These are phyloP conservation scores for Suillus luteus DNA, from an alignment of 768 basidiomycete genomes.

Conservation along the genomic window DNA sequence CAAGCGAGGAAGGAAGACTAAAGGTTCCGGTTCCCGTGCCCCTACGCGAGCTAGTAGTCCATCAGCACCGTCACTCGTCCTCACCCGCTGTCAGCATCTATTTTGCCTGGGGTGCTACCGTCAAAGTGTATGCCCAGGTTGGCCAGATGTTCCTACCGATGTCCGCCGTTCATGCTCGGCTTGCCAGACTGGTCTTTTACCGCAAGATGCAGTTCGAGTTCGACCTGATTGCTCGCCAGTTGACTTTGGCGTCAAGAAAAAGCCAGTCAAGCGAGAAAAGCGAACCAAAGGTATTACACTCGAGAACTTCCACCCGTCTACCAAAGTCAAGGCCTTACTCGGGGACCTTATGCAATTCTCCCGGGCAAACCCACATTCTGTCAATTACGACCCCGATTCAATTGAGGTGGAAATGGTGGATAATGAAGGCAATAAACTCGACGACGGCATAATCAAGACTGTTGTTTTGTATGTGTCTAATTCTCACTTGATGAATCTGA, in stretches of 20 bases:
- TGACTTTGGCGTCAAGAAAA: constrained; percentile 56
- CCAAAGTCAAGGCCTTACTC: constrained; percentile 85
- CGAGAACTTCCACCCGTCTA: constrained; percentile 73
- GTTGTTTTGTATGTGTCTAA: constrained; percentile 83
- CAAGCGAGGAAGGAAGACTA: constrained; percentile 57
- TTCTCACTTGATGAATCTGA: constrained; percentile 22
- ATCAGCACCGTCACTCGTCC: constrained; percentile 57
- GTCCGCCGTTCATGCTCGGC: constrained; percentile 68
- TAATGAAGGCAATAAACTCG: constrained; percentile 65
- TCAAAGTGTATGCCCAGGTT: constrained; percentile 72
- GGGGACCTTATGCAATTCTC: constrained; percentile 82
- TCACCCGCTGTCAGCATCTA: constrained; percentile 94
- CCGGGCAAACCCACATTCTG: constrained; percentile 79
- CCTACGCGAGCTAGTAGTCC: constrained; percentile 80
- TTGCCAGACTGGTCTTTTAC: constrained; percentile 69
- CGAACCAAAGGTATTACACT: constrained; percentile 51
- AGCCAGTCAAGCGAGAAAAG: constrained; percentile 65
- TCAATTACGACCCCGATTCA: constrained; percentile 78
- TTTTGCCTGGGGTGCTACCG: constrained; percentile 90
- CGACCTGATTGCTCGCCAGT: constrained; percentile 55
- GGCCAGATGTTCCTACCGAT: constrained; percentile 69
- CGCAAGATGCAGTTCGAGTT: constrained; percentile 83
- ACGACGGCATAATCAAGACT: constrained; percentile 79
- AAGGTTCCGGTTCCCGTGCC: constrained; percentile 58
- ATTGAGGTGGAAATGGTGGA: constrained; percentile 81